Conservation (phyloP, 192 early-diverging fungal genomes). For the Coemansia sp. region DNA sequence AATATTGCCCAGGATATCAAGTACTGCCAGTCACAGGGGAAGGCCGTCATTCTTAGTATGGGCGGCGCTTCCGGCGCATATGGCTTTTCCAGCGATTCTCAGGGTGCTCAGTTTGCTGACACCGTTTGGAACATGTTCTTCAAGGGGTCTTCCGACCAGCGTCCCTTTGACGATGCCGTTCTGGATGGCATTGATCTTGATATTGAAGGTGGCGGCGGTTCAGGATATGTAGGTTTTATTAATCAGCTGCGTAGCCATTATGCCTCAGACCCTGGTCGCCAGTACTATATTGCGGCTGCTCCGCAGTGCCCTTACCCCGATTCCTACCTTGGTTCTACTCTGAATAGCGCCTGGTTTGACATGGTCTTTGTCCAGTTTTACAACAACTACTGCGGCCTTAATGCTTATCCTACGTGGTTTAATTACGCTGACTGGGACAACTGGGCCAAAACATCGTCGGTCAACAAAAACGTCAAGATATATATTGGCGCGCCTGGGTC, state of each 20-base stretch:
- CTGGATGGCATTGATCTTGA: conserved; percentile 70
- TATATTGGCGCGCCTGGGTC: conserved; percentile 62
- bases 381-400: conserved; percentile 69
- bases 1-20: conserved; percentile 63
- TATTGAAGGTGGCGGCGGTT: conserved; percentile 53
- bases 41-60: conserved; percentile 62
- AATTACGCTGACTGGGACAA: conserved; percentile 67
- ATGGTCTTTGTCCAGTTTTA: conserved; percentile 72
- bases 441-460: conserved; percentile 60
- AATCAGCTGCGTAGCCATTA: conserved; percentile 54
- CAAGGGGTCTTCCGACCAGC: conserved; percentile 57
- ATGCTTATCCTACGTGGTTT: conserved; percentile 50
- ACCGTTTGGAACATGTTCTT: conserved; percentile 63
- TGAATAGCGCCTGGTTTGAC: conserved; percentile 65
- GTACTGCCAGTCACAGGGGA: conserved; percentile 68
- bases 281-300: conserved; percentile 63
- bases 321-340: conserved; percentile 52
- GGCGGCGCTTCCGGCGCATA: conserved; percentile 67
- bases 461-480: conserved; percentile 62
- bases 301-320: conserved; percentile 70
- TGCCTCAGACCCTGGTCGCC: conserved; percentile 40
- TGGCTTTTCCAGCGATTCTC: conserved; percentile 52
- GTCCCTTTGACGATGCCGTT: conserved; percentile 62
- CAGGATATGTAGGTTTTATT: conserved; percentile 57
- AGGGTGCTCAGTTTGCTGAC: conserved; percentile 57